phyloP scores from a whole-genome alignment of 768 basidiomycete species.

The Boletus tylopilopsis region DNA sequence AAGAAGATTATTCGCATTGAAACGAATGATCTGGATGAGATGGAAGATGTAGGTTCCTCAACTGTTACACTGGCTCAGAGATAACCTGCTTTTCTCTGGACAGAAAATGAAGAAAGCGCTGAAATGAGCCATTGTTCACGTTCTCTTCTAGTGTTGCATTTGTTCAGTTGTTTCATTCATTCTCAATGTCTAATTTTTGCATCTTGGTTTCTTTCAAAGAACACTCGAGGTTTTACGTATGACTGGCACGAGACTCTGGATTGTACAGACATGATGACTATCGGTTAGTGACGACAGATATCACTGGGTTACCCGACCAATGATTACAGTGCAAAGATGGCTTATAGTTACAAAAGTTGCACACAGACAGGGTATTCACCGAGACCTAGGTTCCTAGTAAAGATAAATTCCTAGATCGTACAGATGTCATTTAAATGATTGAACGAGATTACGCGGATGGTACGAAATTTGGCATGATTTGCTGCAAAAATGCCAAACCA shows the following conservation, averaged over 20 bases:
- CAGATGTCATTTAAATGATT: background rate
- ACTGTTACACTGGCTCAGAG: background rate
- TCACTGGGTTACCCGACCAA: too few relatives aligned
- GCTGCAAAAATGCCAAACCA: constrained; percentile 24
- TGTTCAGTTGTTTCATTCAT: too few relatives aligned
- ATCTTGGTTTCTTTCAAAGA: too few relatives aligned
- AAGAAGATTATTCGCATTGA: constrained; percentile 81
- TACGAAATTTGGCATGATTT: constrained; percentile 18
- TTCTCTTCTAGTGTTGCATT: background rate
- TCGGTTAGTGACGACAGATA: too few relatives aligned
- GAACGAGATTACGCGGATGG: constrained; percentile 9
- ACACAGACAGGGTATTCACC: too few relatives aligned
- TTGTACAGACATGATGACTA: too few relatives aligned
- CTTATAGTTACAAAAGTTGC: background rate
- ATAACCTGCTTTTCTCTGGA: background rate
- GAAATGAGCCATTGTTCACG: constrained; percentile 41
- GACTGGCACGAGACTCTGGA: too few relatives aligned
- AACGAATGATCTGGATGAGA: constrained; percentile 86
- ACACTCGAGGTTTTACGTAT: too few relatives aligned
- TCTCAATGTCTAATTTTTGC: too few relatives aligned
- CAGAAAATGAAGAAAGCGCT: constrained; percentile 81
- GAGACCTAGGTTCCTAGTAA: background rate
- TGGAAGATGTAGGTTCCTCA: constrained; percentile 65
- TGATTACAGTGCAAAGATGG: too few relatives aligned
- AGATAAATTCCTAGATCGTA: background rate